phyloP scores from a whole-genome alignment of 1,139 yeast species.

The Candida sp. region DNA sequence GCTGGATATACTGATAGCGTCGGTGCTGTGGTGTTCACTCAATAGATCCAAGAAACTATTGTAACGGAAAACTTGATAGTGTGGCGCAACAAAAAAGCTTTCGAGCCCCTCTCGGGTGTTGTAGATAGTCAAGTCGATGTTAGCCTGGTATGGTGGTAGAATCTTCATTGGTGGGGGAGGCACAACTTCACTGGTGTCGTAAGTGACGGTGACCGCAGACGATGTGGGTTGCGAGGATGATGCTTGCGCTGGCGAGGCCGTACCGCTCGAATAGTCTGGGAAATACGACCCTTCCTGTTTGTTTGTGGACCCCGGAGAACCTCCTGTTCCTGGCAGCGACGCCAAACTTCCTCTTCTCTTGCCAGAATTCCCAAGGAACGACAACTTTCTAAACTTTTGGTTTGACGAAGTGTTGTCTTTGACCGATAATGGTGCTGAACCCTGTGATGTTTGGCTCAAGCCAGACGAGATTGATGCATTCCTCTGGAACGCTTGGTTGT shows the following conservation, averaged over 20 bases:
- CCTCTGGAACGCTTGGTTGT: constrained; percentile 12
- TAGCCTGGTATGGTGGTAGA: constrained; percentile 22
- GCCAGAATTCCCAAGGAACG: constrained; percentile 10
- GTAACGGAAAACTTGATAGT: constrained; percentile 38
- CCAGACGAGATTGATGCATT: constrained; percentile 9
- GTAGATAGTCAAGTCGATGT: constrained; percentile 26
- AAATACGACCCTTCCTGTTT: constrained; percentile 10
- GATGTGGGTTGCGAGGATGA: not conserved
- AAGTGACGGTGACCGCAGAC: not conserved
- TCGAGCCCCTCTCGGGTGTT: constrained; percentile 29
- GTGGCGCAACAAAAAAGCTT: constrained; percentile 28
- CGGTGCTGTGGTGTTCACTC: constrained; percentile 36
- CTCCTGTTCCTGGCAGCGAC: constrained; percentile 7
- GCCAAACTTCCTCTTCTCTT: constrained; percentile 10
- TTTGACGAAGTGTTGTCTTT: not conserved
- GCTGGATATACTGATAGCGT: constrained; percentile 46
- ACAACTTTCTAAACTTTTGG: constrained; percentile 14
- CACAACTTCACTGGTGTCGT: not conserved
- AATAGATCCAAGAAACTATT: constrained; percentile 37
- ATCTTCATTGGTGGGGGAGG: not conserved
- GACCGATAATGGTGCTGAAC: not conserved
- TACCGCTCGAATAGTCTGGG: constrained; percentile 6
- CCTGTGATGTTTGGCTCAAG: constrained; percentile 6
- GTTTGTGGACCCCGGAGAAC: constrained; percentile 4
- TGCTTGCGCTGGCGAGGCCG: not conserved